Base-by-base conservation (phyloP, 352 stramenopile species). In the Pythium periplocum region DNA sequence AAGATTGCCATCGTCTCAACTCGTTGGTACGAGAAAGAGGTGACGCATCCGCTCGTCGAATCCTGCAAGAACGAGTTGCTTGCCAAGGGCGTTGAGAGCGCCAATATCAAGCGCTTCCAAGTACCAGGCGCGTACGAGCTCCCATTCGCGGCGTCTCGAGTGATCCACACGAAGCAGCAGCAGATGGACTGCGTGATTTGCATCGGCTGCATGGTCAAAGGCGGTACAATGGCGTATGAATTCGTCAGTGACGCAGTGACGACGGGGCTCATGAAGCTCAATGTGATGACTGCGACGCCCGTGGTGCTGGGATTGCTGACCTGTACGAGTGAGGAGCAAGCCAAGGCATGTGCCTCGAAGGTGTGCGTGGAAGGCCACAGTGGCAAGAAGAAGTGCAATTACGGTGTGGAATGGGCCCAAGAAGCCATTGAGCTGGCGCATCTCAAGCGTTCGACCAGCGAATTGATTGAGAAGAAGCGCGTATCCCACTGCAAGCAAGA, bases 221-320 rank as follows among this genome's bases (percentile, higher is more conserved):
- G 95, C 31, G 88, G 95, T 11, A 99, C 96, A 12, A 96, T 97
- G 73, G 91, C 98, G 67, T 99, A 98, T 66, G 95, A 99, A 82
- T 98, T 98, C 65, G 98, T 99, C 71, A 88, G 84, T 48, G 87
- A 98, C 48, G 86, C 96, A 35, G 85, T 97, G 26, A 75, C 90
- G 30, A 89, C 90, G 65, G 96, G 91, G 36, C 87, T 99, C 56
- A 99, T 98, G 96, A 90, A 96, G 66, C 90, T 99, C 44, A 93
- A 93, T 55, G 71, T 98, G 39, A 83, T 90, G 64, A 98, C 86
- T 2, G 73, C 80, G n/a, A 83, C 72, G 36, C 83, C 87, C 8
- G 76, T 93, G 26, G 65, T 95, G 46, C 93, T 87, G 48, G 90
- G 90, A 6, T 83, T 99, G 12, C 76, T 99, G 35, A 97, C 93